These are phyloP conservation scores for Phytophthora podocarpi DNA, from an alignment of 352 stramenopile genomes.

Conservation along the genomic window DNA sequence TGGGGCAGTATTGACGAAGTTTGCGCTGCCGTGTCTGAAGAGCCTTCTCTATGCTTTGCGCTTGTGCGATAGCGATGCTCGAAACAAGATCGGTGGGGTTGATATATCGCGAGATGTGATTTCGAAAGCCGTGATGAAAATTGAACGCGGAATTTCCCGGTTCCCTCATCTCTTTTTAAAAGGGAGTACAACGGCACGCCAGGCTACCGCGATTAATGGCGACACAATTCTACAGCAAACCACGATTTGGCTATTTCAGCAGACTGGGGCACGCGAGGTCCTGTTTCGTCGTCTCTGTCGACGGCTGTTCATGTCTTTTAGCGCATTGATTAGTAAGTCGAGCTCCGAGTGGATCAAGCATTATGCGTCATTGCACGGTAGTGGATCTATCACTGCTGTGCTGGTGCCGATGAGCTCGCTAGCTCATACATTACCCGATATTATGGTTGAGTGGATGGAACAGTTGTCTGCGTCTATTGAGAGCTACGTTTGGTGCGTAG, in stretches of 20 bases:
- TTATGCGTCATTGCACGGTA: conserved; percentile 32
- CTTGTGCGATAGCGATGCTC: conserved; percentile 54
- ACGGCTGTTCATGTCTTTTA: conserved; percentile 56
- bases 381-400: conserved; percentile 31
- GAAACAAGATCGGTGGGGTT: conserved; percentile 33
- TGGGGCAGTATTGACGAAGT: conserved; percentile 48
- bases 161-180: conserved; percentile 58
- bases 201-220: background rate
- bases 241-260: conserved; percentile 50
- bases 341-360: conserved; percentile 58
- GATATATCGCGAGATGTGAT: conserved; percentile 64
- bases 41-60: conserved; percentile 70
- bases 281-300: conserved; percentile 49
- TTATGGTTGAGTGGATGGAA: conserved; percentile 62
- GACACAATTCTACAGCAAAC: conserved; percentile 24
- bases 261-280: conserved; percentile 38
- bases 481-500: conserved; percentile 57
- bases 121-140: conserved; percentile 58
- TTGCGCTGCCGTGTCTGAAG: conserved; percentile 69
- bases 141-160: conserved; percentile 60
- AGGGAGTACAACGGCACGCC: background rate
- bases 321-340: conserved; percentile 40
- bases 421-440: conserved; percentile 26
- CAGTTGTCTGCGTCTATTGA: conserved; percentile 67
- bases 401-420: conserved; percentile 56